Evolutionary conservation across 2,329 filamentous ascomycete genomes (phyloP), one percentile per base, ranked within the genome.

Genomic region (Lanzia echinophila): DNA sequence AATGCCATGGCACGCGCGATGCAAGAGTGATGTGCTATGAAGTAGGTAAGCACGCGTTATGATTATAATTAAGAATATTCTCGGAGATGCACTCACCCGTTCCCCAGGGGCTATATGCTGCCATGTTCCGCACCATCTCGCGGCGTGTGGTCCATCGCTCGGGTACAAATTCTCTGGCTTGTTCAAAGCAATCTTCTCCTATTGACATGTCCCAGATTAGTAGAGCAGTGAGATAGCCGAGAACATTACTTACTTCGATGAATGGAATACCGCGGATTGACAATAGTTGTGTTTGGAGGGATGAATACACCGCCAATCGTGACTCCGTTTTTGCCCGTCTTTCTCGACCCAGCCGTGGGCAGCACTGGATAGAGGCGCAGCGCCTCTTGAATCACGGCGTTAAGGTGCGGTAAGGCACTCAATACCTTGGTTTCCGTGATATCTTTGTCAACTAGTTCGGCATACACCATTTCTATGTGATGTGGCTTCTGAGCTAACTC

Each of bases 331-430:
- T 65, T 61, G 0, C 71, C 69, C 3, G 70, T 70, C 34, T 68
- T 58, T 3, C 72, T 59, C 39, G 65, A 66, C 6, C 69, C 31
- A 1, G 69, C 71, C 0, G 65, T 66, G 0, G 67, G 65, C 0
- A 72, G 64, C 0, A 70, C 58, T 0, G 71, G 70, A 22, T 67
- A 60, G 3, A 73, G 60, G 1, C 71, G 65, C 28, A 72, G 62
- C 0, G 66, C 48, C 56, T 75, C 72, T 45, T 73, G 63, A 44
- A 74, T 67, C 42, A 62, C 61, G 6, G 67, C 71, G 24, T 67
- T 60, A n/a, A 72, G 65, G 13, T 50, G 43, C 6, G 45, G 51
- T 10, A 50, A 33, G 6, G 22, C 31, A 31, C 7, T n/a, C 12
- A 46, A 22, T 6, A 17, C 24, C 8, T 32, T 46, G 22, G 10